These are phyloP conservation scores for Alternaria triticina DNA, from an alignment of 2,329 filamentous ascomycete species.

Conservation along the genomic window DNA sequence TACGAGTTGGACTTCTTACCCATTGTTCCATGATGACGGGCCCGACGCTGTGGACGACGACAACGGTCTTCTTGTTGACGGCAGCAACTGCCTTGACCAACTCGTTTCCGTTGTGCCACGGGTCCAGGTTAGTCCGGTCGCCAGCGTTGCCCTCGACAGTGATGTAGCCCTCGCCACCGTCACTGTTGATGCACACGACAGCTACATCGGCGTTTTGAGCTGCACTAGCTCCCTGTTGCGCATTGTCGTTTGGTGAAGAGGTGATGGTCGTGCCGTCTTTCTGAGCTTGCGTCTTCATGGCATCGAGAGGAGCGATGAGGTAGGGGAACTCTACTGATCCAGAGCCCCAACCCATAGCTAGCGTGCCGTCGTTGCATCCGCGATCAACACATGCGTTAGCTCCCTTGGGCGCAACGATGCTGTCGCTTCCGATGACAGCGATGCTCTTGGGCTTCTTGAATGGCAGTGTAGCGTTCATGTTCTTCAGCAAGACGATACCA, in stretches of 20 bases:
- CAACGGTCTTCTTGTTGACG: conserved; percentile 47
- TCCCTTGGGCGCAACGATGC: conserved; percentile 74
- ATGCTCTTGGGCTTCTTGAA: conserved; percentile 71
- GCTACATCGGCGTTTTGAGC: conserved; percentile 46
- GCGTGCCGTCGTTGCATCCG: conserved; percentile 64
- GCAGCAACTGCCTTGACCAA: conserved; percentile 49
- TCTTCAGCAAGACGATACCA: conserved; percentile 63
- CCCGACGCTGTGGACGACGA: conserved; percentile 49
- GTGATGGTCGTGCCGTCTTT: conserved; percentile 48
- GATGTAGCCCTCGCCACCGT: conserved; percentile 58
- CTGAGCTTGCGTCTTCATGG: conserved; percentile 48
- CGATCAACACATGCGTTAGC: conserved; percentile 81
- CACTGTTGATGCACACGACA: conserved; percentile 58
- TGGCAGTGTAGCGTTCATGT: conserved; percentile 72
- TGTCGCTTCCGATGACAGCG: conserved; percentile 74
- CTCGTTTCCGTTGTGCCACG: conserved; percentile 54
- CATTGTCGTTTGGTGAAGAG: conserved; percentile 49
- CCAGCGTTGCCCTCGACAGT: conserved; percentile 54
- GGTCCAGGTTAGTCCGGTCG: conserved; percentile 57
- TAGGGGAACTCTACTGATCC: conserved; percentile 59
- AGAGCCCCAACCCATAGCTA: conserved; percentile 73
- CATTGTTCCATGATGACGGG: conserved; percentile 46
- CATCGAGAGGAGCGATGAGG: conserved; percentile 53
- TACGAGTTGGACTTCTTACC: background rate
- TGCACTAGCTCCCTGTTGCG: conserved; percentile 45